Conservation (phyloP, 2,329 filamentous ascomycete genomes). For the Monilinia aucupariae region DNA sequence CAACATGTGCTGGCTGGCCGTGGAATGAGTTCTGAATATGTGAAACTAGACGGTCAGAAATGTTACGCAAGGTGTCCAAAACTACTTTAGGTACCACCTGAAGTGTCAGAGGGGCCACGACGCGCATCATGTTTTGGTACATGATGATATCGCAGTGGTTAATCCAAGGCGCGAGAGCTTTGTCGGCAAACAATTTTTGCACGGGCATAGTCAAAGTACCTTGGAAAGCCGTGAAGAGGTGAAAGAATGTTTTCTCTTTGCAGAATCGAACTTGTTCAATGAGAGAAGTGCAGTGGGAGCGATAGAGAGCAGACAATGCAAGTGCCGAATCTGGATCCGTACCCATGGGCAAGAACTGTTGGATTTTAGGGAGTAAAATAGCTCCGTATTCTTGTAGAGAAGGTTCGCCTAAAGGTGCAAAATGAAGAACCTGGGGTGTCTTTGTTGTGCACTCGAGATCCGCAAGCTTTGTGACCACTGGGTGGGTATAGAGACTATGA, state of each 20-base stretch:
- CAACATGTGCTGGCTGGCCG: slow-evolving; percentile 76
- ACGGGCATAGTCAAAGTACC: slow-evolving; percentile 95
- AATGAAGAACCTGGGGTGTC: slow-evolving; percentile 54
- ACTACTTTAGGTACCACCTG: slow-evolving; percentile 88
- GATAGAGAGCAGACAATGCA: slow-evolving; percentile 80
- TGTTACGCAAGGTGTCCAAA: slow-evolving; percentile 78
- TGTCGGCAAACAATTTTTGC: slow-evolving; percentile 81
- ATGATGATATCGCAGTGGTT: slow-evolving; percentile 92
- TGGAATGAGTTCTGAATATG: slow-evolving; percentile 85
- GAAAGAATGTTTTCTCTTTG: slow-evolving; percentile 94
- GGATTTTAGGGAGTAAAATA: slow-evolving; percentile 79
- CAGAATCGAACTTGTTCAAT: slow-evolving; percentile 94
- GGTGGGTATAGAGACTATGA: slow-evolving; percentile 56
- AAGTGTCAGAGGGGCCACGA: slow-evolving; percentile 80
- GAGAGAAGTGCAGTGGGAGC: slow-evolving; percentile 90
- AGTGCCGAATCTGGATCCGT: slow-evolving; percentile 85
- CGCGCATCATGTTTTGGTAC: slow-evolving; percentile 95
- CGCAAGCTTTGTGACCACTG: slow-evolving; percentile 51
- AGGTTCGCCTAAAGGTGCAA: slow-evolving; percentile 53
- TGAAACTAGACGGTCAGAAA: slow-evolving; percentile 72
- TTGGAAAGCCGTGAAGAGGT: slow-evolving; percentile 90
- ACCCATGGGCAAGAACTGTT: slow-evolving; percentile 69
- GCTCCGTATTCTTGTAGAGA: slow-evolving; percentile 59
- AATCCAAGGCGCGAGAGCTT: slow-evolving; percentile 82
- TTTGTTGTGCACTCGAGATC: slow-evolving; percentile 55